These are phyloP conservation scores for Saposhnikovia divaricata DNA, from an alignment of 129 eudicot species.

Conservation along the genomic window DNA sequence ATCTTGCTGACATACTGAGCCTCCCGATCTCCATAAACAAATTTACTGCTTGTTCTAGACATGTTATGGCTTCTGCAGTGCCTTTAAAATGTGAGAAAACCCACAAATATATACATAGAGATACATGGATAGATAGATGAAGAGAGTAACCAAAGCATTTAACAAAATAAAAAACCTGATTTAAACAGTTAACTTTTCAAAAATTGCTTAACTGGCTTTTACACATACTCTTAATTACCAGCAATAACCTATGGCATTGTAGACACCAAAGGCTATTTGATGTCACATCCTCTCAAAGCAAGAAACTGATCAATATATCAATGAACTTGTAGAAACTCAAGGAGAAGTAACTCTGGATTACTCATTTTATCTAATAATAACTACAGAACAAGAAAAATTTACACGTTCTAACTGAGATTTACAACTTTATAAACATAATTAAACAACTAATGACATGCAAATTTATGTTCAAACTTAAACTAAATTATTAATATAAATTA, in stretches of 20 bases:
- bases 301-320: neutral
- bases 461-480: neutral
- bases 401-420: neutral
- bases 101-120: neutral
- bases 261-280: neutral
- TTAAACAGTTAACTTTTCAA: neutral
- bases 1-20: constrained; percentile 73
- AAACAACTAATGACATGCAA: neutral
- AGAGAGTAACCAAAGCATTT: neutral
- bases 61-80: constrained; percentile 49
- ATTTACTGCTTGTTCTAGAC: constrained; percentile 55
- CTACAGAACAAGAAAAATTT: neutral
- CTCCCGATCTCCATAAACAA: constrained; percentile 69
- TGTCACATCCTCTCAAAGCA: neutral
- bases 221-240: neutral
- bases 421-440: neutral
- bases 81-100: neutral
- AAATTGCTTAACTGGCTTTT: neutral
- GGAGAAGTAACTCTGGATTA: neutral
- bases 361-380: neutral
- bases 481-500: neutral
- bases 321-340: neutral
- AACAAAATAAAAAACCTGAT: neutral
- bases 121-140: neutral
- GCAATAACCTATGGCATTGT: neutral